Evolutionary conservation across 345 rosid genomes (phyloP).

Genomic region (Toxicodendron radicans): DNA sequence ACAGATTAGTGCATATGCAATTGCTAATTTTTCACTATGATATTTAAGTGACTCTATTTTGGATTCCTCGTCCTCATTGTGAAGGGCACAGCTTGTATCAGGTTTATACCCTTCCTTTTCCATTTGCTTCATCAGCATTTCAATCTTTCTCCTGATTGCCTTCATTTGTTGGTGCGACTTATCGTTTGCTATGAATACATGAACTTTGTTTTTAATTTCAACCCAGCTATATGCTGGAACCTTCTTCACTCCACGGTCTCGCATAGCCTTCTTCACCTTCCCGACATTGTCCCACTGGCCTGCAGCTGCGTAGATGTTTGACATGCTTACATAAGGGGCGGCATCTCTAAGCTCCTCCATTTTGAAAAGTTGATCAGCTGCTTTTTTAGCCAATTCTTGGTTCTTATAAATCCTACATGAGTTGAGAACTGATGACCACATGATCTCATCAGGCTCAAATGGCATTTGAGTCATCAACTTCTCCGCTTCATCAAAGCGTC

Average conservation of each 20-base stretch:
- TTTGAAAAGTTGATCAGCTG: constrained; percentile 59
- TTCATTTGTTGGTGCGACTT: constrained; percentile 51
- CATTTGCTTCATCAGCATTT: constrained; percentile 51
- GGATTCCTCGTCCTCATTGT: constrained; percentile 54
- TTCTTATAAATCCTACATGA: constrained; percentile 89
- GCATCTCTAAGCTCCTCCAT: constrained; percentile 83
- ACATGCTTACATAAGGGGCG: constrained; percentile 76
- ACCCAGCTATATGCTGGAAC: constrained; percentile 84
- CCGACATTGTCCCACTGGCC: constrained; percentile 74
- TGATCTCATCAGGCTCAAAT: constrained; percentile 71
- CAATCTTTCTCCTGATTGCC: constrained; percentile 55
- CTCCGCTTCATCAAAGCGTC: constrained; percentile 65
- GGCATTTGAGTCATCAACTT: constrained; percentile 70
- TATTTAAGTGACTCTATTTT: constrained; percentile 73
- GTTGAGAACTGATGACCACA: constrained; percentile 85
- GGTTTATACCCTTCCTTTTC: constrained; percentile 72
- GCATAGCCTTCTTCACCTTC: constrained; percentile 75
- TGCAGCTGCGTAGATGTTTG: constrained; percentile 73
- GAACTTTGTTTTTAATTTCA: constrained; percentile 60
- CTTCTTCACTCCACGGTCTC: constrained; percentile 72
- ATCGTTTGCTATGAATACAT: constrained; percentile 68
- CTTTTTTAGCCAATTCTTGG: constrained; percentile 61
- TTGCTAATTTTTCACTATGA: constrained; percentile 81
- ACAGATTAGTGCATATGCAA: constrained; percentile 78
- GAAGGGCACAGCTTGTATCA: constrained; percentile 69